Conservation (phyloP, 176 grass and related monocot species). For the Oryza australiensis region DNA sequence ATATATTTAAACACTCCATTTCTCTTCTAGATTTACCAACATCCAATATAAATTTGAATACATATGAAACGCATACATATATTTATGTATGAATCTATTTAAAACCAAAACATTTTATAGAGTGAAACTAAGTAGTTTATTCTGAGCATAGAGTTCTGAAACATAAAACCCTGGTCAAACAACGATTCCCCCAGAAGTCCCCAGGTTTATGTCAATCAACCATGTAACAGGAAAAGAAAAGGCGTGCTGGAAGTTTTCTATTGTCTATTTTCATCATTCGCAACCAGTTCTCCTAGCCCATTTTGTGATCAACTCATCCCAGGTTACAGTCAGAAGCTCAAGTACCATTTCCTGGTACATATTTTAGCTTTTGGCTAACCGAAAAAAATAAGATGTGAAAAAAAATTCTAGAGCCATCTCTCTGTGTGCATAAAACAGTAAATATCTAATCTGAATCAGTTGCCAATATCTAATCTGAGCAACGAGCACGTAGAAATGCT, state of each 20-base stretch:
- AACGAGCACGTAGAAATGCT: too few species aligned
- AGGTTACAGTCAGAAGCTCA: not conserved
- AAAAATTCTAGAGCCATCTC: not conserved
- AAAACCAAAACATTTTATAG: too few species aligned
- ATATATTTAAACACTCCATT: too few species aligned
- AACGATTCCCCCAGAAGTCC: not conserved
- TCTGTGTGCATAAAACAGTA: not conserved
- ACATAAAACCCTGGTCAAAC: not conserved
- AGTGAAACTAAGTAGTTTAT: too few species aligned
- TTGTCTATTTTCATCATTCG: not conserved
- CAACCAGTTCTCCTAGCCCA: not conserved
- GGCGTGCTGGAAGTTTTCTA: not conserved
- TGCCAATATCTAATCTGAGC: too few species aligned
- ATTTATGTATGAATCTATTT: too few species aligned
- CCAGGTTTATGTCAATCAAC: not conserved
- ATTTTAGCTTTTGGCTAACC: not conserved
- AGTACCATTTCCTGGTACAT: not conserved
- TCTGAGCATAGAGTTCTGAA: not conserved
- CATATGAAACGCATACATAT: too few species aligned
- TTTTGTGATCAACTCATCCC: not conserved
- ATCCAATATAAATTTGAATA: too few species aligned
- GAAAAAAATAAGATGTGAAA: slow-evolving; percentile 3
- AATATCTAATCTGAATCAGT: slow-evolving; percentile 2
- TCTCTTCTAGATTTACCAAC: too few species aligned
- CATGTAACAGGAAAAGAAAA: not conserved